phyloP scores from a whole-genome alignment of 306 rosid genomes.

The Phaseolus lunatus region DNA sequence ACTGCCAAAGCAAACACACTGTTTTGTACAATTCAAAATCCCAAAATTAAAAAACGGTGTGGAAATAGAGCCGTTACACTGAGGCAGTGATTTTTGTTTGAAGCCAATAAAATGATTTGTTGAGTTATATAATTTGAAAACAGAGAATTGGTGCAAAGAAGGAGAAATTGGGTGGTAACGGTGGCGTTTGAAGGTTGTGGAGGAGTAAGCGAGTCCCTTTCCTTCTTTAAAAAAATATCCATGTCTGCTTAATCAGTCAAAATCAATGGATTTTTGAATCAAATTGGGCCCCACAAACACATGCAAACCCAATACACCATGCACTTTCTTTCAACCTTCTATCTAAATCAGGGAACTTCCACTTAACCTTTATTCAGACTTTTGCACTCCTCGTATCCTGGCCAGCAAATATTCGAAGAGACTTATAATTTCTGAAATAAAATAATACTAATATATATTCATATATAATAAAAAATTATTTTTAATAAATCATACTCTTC shows the following conservation, averaged over 20 bases:
- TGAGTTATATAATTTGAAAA: too few species aligned
- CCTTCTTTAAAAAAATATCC: neutral
- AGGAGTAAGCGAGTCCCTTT: neutral
- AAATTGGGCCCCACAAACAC: slow-evolving; percentile 5
- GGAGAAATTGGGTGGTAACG: neutral
- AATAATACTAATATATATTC: too few species aligned
- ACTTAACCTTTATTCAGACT: too few species aligned
- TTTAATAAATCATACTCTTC: too few species aligned
- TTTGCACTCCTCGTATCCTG: too few species aligned
- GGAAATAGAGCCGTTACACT: neutral
- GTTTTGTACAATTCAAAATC: neutral
- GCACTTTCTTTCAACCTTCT: neutral
- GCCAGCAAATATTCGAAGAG: too few species aligned
- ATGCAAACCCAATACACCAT: neutral
- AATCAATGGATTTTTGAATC: slow-evolving; percentile 6
- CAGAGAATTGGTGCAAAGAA: too few species aligned
- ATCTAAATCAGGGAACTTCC: too few species aligned
- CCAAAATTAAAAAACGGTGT: neutral
- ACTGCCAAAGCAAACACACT: neutral
- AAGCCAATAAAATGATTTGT: too few species aligned
- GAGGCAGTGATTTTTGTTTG: too few species aligned
- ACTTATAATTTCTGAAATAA: too few species aligned
- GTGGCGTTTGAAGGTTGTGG: neutral
- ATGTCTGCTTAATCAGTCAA: neutral
- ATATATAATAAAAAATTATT: too few species aligned